Percentiles rank a stretch among this genome's conserved stretches.
Conservation (phyloP, 1,284 basidiomycete species). For the Marasmius tenuissimus region DNA sequence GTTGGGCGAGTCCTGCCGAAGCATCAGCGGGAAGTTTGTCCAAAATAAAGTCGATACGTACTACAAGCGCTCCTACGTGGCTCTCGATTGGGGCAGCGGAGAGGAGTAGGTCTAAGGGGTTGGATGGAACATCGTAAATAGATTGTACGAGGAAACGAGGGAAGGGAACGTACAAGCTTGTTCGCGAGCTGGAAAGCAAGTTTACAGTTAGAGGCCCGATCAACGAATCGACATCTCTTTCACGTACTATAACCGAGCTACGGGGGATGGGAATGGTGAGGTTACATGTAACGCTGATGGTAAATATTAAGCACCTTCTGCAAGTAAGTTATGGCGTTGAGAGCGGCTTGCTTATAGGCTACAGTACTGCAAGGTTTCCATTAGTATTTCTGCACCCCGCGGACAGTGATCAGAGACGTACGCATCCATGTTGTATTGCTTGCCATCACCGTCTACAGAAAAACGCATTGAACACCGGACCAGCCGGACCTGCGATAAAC, state of each 20-base stretch:
- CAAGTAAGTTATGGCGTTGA: conserved; percentile 50
- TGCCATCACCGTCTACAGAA: conserved; percentile 63
- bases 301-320: too few relatives aligned
- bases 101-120: conserved; percentile 62
- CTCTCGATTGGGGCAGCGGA: conserved; percentile 77
- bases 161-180: conserved; percentile 56
- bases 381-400: neutral
- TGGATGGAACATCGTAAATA: neutral
- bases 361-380: conserved; percentile 47
- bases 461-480: neutral
- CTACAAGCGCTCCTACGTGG: conserved; percentile 74
- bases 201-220: neutral
- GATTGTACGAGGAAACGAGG: neutral
- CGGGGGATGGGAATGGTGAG: too few relatives aligned
- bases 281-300: too few relatives aligned
- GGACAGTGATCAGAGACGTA: conserved; percentile 32
- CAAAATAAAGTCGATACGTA: conserved; percentile 28
- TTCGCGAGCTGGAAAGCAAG: conserved; percentile 53
- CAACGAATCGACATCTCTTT: conserved; percentile 22
- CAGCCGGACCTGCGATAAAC: conserved; percentile 19
- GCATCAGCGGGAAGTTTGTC: neutral
- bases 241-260: conserved; percentile 63
- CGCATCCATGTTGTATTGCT: conserved; percentile 80
- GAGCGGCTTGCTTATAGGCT: conserved; percentile 77
- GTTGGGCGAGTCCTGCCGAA: conserved; percentile 66